Percentiles rank a stretch among this genome's conserved stretches.
These are phyloP conservation scores for Laetiporus sulphureus DNA, from an alignment of 1,284 basidiomycete genomes.

Conservation along the genomic window DNA sequence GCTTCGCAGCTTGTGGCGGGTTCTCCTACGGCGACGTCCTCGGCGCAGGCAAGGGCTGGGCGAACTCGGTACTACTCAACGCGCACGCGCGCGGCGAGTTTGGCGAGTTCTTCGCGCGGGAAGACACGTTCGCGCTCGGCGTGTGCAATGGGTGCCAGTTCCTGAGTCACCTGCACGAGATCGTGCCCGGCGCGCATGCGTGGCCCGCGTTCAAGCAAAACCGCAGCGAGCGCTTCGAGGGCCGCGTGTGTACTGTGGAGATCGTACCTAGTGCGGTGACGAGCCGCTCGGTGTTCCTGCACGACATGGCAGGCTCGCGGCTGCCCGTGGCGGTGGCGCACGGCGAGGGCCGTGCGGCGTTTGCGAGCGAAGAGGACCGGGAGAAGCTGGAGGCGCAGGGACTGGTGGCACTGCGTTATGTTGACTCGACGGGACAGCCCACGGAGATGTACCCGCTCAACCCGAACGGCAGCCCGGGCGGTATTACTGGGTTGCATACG, in stretches of 20 bases:
- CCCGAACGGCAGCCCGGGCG: constrained; percentile 88
- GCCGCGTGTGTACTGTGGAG: constrained; percentile 75
- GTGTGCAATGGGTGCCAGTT: constrained; percentile 99
- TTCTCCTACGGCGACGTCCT: constrained; percentile 99
- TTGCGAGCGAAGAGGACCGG: constrained; percentile 38
- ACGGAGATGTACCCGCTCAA: constrained; percentile 87
- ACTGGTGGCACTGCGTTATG: constrained; percentile 70
- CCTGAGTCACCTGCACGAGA: constrained; percentile 79
- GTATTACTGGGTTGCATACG: constrained; percentile 87
- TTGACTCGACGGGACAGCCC: constrained; percentile 60
- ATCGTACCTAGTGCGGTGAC: constrained; percentile 56
- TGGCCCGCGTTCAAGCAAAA: constrained; percentile 96
- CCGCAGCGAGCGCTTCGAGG: constrained; percentile 88
- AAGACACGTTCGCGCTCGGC: constrained; percentile 84
- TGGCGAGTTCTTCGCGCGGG: constrained; percentile 71
- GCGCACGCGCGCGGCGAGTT: constrained; percentile 72
- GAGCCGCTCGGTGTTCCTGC: constrained; percentile 74
- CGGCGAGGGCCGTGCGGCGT: constrained; percentile 88
- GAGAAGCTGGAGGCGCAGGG: constrained; percentile 39
- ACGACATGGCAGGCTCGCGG: constrained; percentile 81
- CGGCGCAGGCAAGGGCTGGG: constrained; percentile 98
- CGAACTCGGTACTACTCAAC: constrained; percentile 87
- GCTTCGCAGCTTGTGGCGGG: constrained; percentile 93
- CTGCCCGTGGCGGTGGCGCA: constrained; percentile 94
- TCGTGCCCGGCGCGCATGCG: constrained; percentile 79